These are phyloP conservation scores for Arabis alpina DNA, from an alignment of 345 rosid genomes.

Conservation along the genomic window DNA sequence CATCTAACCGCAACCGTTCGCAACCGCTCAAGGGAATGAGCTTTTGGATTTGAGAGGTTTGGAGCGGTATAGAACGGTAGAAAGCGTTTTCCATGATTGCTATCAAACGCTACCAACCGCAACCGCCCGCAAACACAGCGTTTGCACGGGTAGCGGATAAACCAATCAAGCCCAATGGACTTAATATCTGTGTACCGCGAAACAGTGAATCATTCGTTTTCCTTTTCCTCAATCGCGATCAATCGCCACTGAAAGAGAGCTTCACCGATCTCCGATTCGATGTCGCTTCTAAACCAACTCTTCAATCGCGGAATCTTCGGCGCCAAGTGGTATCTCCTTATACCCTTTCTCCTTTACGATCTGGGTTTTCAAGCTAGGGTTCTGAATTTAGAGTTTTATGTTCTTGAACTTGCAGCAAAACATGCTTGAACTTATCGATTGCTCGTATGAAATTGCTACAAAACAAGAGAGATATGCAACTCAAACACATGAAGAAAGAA, in stretches of 20 bases:
- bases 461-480: conserved; percentile 92
- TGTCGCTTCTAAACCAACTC: conserved; percentile 93
- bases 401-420: conserved; percentile 63
- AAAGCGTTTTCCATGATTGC: too few species aligned
- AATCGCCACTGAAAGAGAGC: conserved; percentile 13
- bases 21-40: too few species aligned
- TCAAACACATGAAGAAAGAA: conserved; percentile 90
- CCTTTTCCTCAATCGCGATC: conserved; percentile 3
- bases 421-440: conserved; percentile 71
- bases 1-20: too few species aligned
- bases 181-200: conserved; percentile 10
- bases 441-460: conserved; percentile 88
- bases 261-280: conserved; percentile 39
- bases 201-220: conserved; percentile 3
- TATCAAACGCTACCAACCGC: too few species aligned
- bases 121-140: too few species aligned
- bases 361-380: conserved; percentile 18
- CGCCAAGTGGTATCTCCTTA: conserved; percentile 57
- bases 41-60: too few species aligned
- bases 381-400: too few species aligned
- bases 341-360: conserved; percentile 4
- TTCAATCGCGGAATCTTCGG: conserved; percentile 92
- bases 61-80: too few species aligned
- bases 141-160: too few species aligned
- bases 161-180: too few species aligned